These are phyloP conservation scores for Rubus idaeus DNA, from an alignment of 306 rosid species.

Conservation along the genomic window DNA sequence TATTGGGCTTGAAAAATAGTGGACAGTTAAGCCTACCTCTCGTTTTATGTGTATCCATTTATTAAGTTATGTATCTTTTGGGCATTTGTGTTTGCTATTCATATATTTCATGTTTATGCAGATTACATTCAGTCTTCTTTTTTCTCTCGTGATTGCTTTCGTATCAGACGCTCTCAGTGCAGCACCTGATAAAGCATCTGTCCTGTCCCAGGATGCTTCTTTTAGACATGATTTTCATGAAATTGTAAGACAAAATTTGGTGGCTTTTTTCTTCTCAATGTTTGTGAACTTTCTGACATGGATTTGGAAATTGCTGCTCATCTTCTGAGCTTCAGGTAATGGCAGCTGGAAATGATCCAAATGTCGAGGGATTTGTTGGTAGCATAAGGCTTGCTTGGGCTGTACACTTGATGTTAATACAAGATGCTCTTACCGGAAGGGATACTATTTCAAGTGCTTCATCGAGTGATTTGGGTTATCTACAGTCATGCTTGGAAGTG, in stretches of 20 bases:
- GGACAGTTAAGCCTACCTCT: neutral
- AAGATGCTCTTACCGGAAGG: conserved; percentile 56
- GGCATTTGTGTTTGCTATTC: neutral
- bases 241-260: conserved; percentile 52
- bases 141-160: conserved; percentile 75
- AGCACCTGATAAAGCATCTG: conserved; percentile 79
- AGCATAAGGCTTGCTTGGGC: conserved; percentile 88
- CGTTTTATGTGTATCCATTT: neutral
- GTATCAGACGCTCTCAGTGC: conserved; percentile 88
- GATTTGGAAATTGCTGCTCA: conserved; percentile 29
- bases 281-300: conserved; percentile 19
- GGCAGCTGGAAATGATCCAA: conserved; percentile 71
- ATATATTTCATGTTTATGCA: conserved; percentile 43
- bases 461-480: conserved; percentile 56
- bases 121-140: conserved; percentile 87
- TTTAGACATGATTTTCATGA: conserved; percentile 82
- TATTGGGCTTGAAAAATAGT: conserved; percentile 16
- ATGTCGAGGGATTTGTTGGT: conserved; percentile 67
- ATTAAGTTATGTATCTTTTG: neutral
- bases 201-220: conserved; percentile 67
- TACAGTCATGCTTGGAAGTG: conserved; percentile 70
- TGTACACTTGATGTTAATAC: conserved; percentile 82
- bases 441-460: conserved; percentile 62
- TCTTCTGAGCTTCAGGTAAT: conserved; percentile 57
- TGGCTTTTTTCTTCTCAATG: conserved; percentile 18